Base-by-base conservation (phyloP, 1,284 basidiomycete genomes). In the Trichosporon coremiiforme region DNA sequence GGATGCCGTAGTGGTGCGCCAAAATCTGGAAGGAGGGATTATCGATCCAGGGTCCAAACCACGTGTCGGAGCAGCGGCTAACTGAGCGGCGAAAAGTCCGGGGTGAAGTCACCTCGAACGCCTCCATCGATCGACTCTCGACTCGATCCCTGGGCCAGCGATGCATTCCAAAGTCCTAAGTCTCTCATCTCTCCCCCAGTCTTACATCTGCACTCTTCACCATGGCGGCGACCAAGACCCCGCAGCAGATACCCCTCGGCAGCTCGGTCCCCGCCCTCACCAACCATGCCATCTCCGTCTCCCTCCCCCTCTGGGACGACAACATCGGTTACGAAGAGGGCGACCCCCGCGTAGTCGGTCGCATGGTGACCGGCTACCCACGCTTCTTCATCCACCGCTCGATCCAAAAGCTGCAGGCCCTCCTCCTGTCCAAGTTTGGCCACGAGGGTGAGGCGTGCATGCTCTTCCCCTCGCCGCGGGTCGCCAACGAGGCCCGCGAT, bases 261-360 rank as follows among this genome's bases (percentile, higher is more conserved):
- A 73, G 70, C 12, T 79, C 84, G 2, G 83, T 86, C 13, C 85
- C 85, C 0, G 77, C 83, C 17, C 74, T 81, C 68, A 79, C 84
- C 0, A 87, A 90, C 4, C 97, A 99, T 79, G 97, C 97, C 47
- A 94, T 98, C 72, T 96, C 94, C 0, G 95, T 98, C n/a, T 98
- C 95, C 7, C 87, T 99, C 0, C 97, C 97, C 0, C 93, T 88
- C 20, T 99, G 96, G 96, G 85, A 86, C 66, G 97, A 98, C 83
- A 94, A 92, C 75, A 89, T 99, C 64, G 95, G 87, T 13, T 99
- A 98, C 77, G 96, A 98, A 82, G 91, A 95, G 77, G 94, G 94
- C 13, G 89, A 91, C n/a, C 89, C 90, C 75, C 87, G 94, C 45
- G 90, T 99, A 6, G 81, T 91, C 2, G 87, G 92, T 68, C 86